phyloP scores from a whole-genome alignment of 2,329 filamentous ascomycete species.

The Diatrype stigma region DNA sequence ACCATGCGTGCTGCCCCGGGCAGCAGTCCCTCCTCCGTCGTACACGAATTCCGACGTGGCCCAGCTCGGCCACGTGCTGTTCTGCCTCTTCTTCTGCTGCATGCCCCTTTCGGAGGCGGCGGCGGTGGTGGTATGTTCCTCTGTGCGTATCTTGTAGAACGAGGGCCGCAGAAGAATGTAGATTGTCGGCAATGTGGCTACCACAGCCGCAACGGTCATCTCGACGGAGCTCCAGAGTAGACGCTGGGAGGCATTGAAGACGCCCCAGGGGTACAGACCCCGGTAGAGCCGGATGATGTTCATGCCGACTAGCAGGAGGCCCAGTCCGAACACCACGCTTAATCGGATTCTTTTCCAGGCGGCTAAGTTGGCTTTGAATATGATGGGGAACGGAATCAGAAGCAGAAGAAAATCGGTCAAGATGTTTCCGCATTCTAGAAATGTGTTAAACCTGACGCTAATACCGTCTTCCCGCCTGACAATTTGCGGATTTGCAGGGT shows the following conservation, averaged over 20 bases:
- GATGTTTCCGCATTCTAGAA: conserved; percentile 11
- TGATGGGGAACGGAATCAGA: conserved; percentile 6
- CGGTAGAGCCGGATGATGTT: conserved; percentile 9
- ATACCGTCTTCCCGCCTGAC: neutral
- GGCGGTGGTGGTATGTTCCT: neutral
- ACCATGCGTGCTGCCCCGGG: too few species aligned
- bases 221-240: conserved; percentile 14
- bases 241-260: neutral
- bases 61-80: too few species aligned
- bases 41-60: too few species aligned
- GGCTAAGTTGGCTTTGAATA: conserved; percentile 3
- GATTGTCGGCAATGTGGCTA: conserved; percentile 10
- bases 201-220: conserved; percentile 6
- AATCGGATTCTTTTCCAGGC: conserved; percentile 2
- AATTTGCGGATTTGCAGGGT: neutral
- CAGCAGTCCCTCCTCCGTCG: too few species aligned
- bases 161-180: conserved; percentile 6
- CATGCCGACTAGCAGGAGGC: conserved; percentile 7
- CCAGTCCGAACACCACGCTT: conserved; percentile 2
- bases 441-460: neutral
- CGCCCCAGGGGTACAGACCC: conserved; percentile 2
- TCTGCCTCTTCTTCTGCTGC: too few species aligned
- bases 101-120: too few species aligned
- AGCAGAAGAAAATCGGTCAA: conserved; percentile 9
- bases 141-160: neutral